These are phyloP conservation scores for Amanita exitialis DNA, from an alignment of 768 basidiomycete species.

Conservation along the genomic window DNA sequence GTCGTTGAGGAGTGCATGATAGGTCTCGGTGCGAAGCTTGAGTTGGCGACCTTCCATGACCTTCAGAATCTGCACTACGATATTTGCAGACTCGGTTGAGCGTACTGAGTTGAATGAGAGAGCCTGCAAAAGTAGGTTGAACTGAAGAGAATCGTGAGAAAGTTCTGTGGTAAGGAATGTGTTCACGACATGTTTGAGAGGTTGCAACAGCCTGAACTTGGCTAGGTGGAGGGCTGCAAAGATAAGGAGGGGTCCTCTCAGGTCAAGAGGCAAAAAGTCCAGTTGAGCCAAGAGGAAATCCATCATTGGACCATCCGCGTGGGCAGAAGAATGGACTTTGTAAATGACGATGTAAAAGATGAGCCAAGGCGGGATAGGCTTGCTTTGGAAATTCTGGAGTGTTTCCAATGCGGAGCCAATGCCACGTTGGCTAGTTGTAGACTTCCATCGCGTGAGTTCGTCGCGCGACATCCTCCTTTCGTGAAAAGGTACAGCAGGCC, in stretches of 20 bases:
- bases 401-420: slow-evolving; percentile 18
- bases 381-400: not conserved
- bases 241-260: slow-evolving; percentile 34
- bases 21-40: slow-evolving; percentile 29
- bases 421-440: slow-evolving; percentile 22
- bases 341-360: slow-evolving; percentile 36
- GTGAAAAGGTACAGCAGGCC: slow-evolving; percentile 20
- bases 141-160: slow-evolving; percentile 22
- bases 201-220: slow-evolving; percentile 34
- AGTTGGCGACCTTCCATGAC: slow-evolving; percentile 39
- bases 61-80: slow-evolving; percentile 29
- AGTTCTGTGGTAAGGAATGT: slow-evolving; percentile 27
- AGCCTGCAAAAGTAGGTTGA: slow-evolving; percentile 45
- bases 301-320: slow-evolving; percentile 33
- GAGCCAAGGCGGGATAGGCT: slow-evolving; percentile 42
- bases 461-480: slow-evolving; percentile 21
- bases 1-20: slow-evolving; percentile 35
- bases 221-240: slow-evolving; percentile 39
- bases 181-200: slow-evolving; percentile 34
- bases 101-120: slow-evolving; percentile 31
- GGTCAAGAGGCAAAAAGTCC: slow-evolving; percentile 16
- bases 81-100: slow-evolving; percentile 27
- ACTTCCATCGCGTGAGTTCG: slow-evolving; percentile 31
- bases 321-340: slow-evolving; percentile 32
- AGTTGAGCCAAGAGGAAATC: slow-evolving; percentile 34